These are phyloP conservation scores for Nigrospora sphaerica DNA, from an alignment of 2,329 filamentous ascomycete genomes.

Conservation along the genomic window DNA sequence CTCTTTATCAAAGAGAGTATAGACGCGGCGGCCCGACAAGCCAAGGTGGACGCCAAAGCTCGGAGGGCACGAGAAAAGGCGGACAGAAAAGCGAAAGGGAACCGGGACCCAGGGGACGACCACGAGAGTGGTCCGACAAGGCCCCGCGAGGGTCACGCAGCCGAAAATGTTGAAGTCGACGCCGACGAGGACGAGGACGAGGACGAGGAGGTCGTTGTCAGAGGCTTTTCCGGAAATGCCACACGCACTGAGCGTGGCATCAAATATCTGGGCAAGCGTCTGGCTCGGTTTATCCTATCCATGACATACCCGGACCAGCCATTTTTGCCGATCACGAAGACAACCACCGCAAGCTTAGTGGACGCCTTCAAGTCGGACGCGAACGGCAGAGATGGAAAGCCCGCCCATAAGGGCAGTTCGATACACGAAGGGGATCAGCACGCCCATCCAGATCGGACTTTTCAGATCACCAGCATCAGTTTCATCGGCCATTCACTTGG, in stretches of 20 bases:
- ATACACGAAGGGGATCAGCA: conserved; percentile 36
- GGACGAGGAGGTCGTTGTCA: conserved; percentile 79
- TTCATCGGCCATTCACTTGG: conserved; percentile 91
- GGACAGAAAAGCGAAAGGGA: conserved; percentile 15
- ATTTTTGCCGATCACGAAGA: conserved; percentile 60
- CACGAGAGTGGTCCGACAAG: background rate
- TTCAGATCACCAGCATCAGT: conserved; percentile 88
- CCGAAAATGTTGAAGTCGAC: conserved; percentile 18
- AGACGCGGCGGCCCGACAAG: conserved; percentile 71
- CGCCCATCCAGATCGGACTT: conserved; percentile 44
- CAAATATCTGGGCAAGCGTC: conserved; percentile 90
- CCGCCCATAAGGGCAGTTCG: conserved; percentile 55
- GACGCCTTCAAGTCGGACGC: conserved; percentile 28
- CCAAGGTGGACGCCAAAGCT: conserved; percentile 60
- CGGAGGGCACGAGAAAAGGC: conserved; percentile 46
- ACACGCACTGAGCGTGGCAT: conserved; percentile 91
- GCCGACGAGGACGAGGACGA: conserved; percentile 53
- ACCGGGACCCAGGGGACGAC: conserved; percentile 6
- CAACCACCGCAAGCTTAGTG: conserved; percentile 34
- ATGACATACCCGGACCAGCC: conserved; percentile 94
- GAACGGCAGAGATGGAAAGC: conserved; percentile 36
- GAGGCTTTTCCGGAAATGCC: conserved; percentile 84
- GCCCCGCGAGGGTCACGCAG: conserved; percentile 7
- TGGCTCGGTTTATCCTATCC: conserved; percentile 83
- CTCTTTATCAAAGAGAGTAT: conserved; percentile 96